Evolutionary conservation across 768 basidiomycete species (phyloP).

Genomic region (Xerocomellus dryophilus): DNA sequence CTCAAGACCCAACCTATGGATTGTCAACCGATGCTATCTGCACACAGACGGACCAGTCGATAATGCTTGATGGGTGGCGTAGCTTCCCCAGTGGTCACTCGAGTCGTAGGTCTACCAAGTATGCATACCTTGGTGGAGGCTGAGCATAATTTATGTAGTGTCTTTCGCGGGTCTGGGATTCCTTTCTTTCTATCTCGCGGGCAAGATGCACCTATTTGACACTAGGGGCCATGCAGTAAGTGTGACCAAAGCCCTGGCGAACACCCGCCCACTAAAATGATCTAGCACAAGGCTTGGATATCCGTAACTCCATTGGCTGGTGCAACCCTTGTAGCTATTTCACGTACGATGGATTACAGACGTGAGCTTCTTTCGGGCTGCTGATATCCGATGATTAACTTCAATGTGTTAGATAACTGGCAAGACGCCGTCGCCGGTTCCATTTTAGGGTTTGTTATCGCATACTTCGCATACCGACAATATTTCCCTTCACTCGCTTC

Average conservation of each 20-base stretch:
- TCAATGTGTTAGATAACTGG: conserved; percentile 69
- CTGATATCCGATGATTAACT: conserved; percentile 6
- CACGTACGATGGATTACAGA: conserved; percentile 88
- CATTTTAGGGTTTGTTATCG: conserved; percentile 64
- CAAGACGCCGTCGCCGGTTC: conserved; percentile 84
- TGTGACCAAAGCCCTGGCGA: not conserved
- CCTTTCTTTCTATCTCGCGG: conserved; percentile 83
- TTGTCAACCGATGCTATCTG: conserved; percentile 77
- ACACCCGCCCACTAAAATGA: not conserved
- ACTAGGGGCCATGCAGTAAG: conserved; percentile 66
- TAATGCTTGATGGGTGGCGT: conserved; percentile 80
- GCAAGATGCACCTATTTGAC: conserved; percentile 91
- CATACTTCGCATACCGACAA: conserved; percentile 78
- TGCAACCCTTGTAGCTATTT: conserved; percentile 76
- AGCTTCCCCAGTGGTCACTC: conserved; percentile 94
- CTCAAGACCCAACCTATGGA: conserved; percentile 67
- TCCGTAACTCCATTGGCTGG: conserved; percentile 71
- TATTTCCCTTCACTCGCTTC: conserved; percentile 77
- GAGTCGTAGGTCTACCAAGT: conserved; percentile 53
- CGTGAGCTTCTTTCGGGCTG: conserved; percentile 41
- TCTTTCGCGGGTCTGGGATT: conserved; percentile 93
- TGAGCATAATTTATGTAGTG: conserved; percentile 43
- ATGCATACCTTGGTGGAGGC: not conserved
- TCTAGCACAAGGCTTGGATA: conserved; percentile 79
- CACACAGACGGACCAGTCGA: conserved; percentile 56